Evolutionary conservation across 345 rosid genomes (phyloP), one percentile per base, ranked within the genome.

Genomic region (Nasturtium officinale): DNA sequence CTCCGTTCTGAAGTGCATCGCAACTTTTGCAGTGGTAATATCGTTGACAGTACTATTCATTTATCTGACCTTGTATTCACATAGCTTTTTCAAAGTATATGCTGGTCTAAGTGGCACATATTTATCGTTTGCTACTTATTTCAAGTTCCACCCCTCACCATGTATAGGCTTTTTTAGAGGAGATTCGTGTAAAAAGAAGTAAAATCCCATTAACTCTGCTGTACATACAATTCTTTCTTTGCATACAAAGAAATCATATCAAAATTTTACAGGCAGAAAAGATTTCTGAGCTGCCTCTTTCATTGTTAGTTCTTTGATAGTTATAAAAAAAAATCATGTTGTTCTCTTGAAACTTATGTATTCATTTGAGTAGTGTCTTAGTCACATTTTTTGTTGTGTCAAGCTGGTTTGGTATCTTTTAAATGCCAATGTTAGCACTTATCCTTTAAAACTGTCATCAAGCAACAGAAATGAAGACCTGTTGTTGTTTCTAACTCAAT

Each of bases 21-120:
- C 81, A 66, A 89, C 85, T 73, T 78, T 82, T 37, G 7, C 57
- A 9, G 67, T 61, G 75, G 83, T 90, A 69, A 74, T 85, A 23
- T 82, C 83, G 50, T 58, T 85, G 78, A 91, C 92, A 42, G 71
- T 79, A 63, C 1, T 83, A 7, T 88, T 90, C 63, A 48, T 80
- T 25, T 87, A 86, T 32, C 87, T 91, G 16, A 87, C 90, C 73
- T 51, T 89, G 60, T 88, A 72, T 61, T 78, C 85, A 47, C 83
- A 84, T 48, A 64, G 73, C 37, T 80, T 81, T 80, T 87, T 72
- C 73, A 89, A 77, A 80, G 71, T 81, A 51, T 89, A 89, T 68
- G 96, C 84, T 72, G 79, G 51, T 77, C 62, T 86, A 71, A 83
- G 91, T 37, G 87, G 87, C 80, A 64, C 73, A 26, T 85, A 66